Evolutionary conservation across 2,329 filamentous ascomycete species (phyloP), one percentile per base, ranked within the genome.

Genomic region (Colletotrichum magnum): DNA sequence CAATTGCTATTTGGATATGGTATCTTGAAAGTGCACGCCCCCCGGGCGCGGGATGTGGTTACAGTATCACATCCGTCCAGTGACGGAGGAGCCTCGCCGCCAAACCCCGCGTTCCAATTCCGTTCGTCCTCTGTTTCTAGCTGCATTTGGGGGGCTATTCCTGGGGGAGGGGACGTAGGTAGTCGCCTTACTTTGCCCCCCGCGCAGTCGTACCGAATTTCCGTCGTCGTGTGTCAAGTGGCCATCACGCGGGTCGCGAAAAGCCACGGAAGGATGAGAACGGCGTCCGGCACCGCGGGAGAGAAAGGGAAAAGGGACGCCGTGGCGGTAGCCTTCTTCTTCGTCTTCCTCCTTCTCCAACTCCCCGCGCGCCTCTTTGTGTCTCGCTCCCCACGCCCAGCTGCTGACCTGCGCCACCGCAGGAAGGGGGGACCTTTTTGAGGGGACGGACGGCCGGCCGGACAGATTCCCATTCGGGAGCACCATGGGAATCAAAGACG

Each of bases 321-420:
- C 47, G 6, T 50, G 47, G 47, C 47, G 47, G n/a, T 50, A 3
- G n/a, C 6, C 9, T 26, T 28, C 26, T 47, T n/a, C 6, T 41
- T 39, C 47, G 41, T 41, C 60, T 21, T 21, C 10, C 16, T 7
- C n/a, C n/a, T 9, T 21, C 47, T n/a, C n/a, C 28, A 28, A 16
- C 36, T 52, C 26, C 43, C 43, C 56, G 3, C 58, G 48, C 58
- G 48, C 47, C 58, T 51, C 18, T 48, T 60, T 45, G 62, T 26
- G 47, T 28, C 43, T 50, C 28, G 16, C 32, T 59, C 61, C 32
- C 26, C 48, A 21, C 28, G 50, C 48, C 51, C 28, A 59, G 54
- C 66, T 59, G 61, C 41, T 69, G 66, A 69, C 66, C 43, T 54
- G 54, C 66, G 66, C 54, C 61, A 65, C 62, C 53, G 21, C 21